These are phyloP conservation scores for Kodamaea nitidulidarum DNA, from an alignment of 805 yeast species.

Conservation along the genomic window DNA sequence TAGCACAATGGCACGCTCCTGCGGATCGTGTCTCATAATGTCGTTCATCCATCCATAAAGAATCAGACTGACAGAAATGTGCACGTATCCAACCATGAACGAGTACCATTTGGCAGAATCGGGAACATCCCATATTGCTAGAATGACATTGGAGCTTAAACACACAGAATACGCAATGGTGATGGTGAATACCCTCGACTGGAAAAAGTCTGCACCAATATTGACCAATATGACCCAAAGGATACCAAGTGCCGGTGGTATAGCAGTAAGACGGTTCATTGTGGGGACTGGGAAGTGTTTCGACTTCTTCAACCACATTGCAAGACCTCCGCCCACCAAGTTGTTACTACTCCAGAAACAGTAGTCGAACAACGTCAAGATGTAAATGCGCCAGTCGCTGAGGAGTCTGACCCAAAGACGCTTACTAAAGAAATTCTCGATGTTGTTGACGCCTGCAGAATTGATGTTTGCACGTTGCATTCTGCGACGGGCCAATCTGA, in stretches of 20 bases:
- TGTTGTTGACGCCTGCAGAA: constrained; percentile 12
- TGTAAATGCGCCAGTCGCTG: constrained; percentile 30
- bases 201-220: constrained; percentile 47
- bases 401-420: constrained; percentile 24
- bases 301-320: constrained; percentile 9
- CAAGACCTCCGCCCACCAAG: constrained; percentile 7
- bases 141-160: constrained; percentile 17
- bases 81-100: constrained; percentile 20
- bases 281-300: constrained; percentile 37
- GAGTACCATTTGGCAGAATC: constrained; percentile 24
- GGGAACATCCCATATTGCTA: constrained; percentile 22
- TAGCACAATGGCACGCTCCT: constrained; percentile 19
- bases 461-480: constrained; percentile 16
- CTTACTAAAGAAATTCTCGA: constrained; percentile 20
- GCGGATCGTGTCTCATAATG: constrained; percentile 19
- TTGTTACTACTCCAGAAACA: constrained; percentile 7
- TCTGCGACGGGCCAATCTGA: constrained; percentile 44
- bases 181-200: constrained; percentile 11
- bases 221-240: constrained; percentile 42
- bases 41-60: constrained; percentile 23
- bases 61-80: constrained; percentile 21
- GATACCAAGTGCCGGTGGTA: constrained; percentile 58
- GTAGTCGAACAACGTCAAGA: constrained; percentile 17
- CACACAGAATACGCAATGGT: constrained; percentile 18
- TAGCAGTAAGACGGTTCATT: constrained; percentile 47